Conservation (phyloP, 208 protist genomes). For the Polymyxa betae region DNA sequence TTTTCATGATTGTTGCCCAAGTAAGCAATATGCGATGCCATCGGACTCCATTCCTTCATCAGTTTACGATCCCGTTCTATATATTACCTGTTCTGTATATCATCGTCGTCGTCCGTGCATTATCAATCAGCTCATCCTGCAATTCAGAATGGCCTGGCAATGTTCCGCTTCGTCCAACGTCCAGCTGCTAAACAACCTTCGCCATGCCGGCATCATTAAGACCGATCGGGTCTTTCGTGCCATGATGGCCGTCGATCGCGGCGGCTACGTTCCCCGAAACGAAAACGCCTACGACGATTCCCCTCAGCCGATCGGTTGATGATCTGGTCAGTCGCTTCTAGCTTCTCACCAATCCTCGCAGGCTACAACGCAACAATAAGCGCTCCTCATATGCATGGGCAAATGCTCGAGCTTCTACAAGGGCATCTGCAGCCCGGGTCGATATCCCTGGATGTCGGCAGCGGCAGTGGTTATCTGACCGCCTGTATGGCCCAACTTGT, state of each 20-base stretch:
- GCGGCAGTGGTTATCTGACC: constrained; percentile 58
- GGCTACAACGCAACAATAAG: constrained; percentile 58
- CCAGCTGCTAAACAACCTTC: background rate
- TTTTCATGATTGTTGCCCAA: too few relatives aligned
- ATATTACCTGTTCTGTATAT: too few relatives aligned
- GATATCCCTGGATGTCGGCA: constrained; percentile 59
- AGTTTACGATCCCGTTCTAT: too few relatives aligned
- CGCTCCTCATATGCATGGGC: constrained; percentile 65
- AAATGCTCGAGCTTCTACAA: background rate
- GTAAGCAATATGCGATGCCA: too few relatives aligned
- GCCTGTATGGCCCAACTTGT: constrained; percentile 57
- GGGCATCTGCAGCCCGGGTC: constrained; percentile 5
- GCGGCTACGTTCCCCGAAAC: background rate
- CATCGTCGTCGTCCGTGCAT: too few relatives aligned
- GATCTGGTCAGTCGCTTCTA: background rate
- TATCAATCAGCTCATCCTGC: too few relatives aligned
- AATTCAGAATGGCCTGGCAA: background rate
- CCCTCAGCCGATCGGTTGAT: background rate
- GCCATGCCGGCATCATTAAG: background rate
- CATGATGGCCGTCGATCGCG: background rate
- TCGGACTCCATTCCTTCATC: too few relatives aligned
- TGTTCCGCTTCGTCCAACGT: constrained; percentile 8
- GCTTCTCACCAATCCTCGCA: background rate
- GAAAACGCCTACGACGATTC: background rate
- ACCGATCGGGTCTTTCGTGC: background rate